Evolutionary conservation across 805 yeast genomes (phyloP).

Genomic region (Zygotorulaspora sp.): DNA sequence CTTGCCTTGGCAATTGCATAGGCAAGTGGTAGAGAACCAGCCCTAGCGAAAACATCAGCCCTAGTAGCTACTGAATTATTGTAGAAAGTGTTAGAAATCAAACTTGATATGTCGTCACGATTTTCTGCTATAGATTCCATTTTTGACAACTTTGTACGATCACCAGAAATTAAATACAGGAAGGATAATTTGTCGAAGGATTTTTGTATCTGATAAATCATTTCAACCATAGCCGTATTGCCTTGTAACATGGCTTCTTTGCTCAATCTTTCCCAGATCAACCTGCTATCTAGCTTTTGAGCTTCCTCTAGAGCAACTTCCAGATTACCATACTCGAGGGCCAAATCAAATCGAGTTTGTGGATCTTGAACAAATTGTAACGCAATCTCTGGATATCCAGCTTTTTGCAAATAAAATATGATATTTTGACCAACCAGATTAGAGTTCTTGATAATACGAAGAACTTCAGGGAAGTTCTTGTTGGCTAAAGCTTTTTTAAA

Average conservation of each 20-base stretch:
- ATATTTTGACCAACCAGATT: constrained; percentile 96
- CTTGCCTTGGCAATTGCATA: constrained; percentile 87
- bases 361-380: constrained; percentile 95
- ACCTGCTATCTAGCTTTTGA: constrained; percentile 58
- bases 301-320: constrained; percentile 88
- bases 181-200: constrained; percentile 86
- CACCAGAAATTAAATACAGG: constrained; percentile 82
- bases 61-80: constrained; percentile 71
- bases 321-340: constrained; percentile 88
- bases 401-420: constrained; percentile 87
- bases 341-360: constrained; percentile 91
- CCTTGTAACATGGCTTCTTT: constrained; percentile 89
- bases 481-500: constrained; percentile 90
- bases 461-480: constrained; percentile 86
- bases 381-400: constrained; percentile 97
- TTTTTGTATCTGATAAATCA: constrained; percentile 82
- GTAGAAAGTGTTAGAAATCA: constrained; percentile 79
- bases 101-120: constrained; percentile 73
- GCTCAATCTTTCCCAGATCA: constrained; percentile 78
- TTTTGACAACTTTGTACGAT: constrained; percentile 63
- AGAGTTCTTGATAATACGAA: constrained; percentile 80
- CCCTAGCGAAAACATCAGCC: constrained; percentile 64
- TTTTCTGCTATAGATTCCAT: constrained; percentile 89
- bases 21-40: constrained; percentile 84
- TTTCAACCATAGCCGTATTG: constrained; percentile 76